phyloP scores from a whole-genome alignment of 2,329 filamentous ascomycete species.

The Trichophyton benhamiae region DNA sequence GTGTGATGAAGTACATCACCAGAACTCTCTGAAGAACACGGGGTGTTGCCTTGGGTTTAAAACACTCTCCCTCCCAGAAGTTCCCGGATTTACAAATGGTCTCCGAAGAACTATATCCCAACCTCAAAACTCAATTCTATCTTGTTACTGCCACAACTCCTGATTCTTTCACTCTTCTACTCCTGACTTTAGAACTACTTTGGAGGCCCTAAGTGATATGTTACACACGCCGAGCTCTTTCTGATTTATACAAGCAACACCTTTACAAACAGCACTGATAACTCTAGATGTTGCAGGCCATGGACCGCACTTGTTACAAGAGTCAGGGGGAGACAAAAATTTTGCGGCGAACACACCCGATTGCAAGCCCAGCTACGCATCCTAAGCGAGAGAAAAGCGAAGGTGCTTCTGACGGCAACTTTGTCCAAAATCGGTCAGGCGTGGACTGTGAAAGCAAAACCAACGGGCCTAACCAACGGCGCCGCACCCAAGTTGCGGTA shows the following conservation, averaged over 20 bases:
- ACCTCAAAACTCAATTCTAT: background rate
- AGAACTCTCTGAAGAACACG: background rate
- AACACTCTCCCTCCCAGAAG: background rate
- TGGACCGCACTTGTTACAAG: slow-evolving; percentile 18
- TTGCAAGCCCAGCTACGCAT: background rate
- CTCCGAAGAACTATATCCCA: background rate
- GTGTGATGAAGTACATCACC: background rate
- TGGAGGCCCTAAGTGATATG: background rate
- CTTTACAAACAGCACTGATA: slow-evolving; percentile 7
- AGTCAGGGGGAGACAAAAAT: slow-evolving; percentile 17
- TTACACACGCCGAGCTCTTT: background rate
- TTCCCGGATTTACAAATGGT: background rate
- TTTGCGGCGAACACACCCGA: slow-evolving; percentile 12
- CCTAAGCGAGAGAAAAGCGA: background rate
- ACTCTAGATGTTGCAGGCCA: slow-evolving; percentile 11
- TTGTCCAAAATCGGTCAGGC: background rate
- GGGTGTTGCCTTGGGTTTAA: background rate
- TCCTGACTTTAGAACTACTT: background rate
- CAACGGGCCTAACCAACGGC: slow-evolving; percentile 28
- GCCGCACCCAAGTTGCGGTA: slow-evolving; percentile 45
- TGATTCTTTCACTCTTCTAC: background rate
- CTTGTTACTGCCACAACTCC: background rate
- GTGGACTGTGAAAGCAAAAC: slow-evolving; percentile 20
- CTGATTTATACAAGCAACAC: slow-evolving; percentile 2
- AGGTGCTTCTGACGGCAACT: background rate